Conservation (phyloP, 352 stramenopile species). For the Phytophthora brassicae region DNA sequence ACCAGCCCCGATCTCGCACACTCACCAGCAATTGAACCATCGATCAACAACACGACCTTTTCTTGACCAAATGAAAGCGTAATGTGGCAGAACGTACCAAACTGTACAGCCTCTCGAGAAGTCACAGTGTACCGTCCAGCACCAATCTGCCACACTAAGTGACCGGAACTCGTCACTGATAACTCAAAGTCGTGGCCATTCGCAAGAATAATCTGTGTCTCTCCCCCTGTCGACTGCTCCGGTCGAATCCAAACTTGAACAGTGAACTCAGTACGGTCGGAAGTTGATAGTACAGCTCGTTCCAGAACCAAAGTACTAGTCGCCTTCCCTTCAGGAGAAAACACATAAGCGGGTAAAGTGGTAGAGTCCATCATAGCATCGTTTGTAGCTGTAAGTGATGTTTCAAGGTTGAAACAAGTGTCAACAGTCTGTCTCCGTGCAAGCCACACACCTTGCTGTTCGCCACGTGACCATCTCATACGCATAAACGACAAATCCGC, state of each 20-base stretch:
- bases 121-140: constrained; percentile 39
- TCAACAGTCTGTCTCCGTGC: constrained; percentile 44
- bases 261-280: constrained; percentile 53
- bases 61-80: constrained; percentile 52
- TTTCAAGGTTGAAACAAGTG: constrained; percentile 41
- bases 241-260: constrained; percentile 73
- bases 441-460: constrained; percentile 83
- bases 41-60: constrained; percentile 43
- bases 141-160: constrained; percentile 59
- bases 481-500: constrained; percentile 72
- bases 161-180: constrained; percentile 33
- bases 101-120: constrained; percentile 39
- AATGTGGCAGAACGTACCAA: constrained; percentile 64
- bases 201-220: constrained; percentile 55
- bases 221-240: constrained; percentile 19
- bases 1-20: constrained; percentile 20
- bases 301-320: constrained; percentile 63
- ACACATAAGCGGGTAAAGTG: constrained; percentile 48
- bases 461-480: constrained; percentile 77
- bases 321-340: constrained; percentile 54
- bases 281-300: constrained; percentile 54
- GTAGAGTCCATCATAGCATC: constrained; percentile 63
- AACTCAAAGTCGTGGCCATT: constrained; percentile 67
- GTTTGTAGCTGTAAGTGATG: constrained; percentile 33
- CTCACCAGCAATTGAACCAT: constrained; percentile 45